Conservation (phyloP, 208 protist species). For the Cochliopodium minus region DNA sequence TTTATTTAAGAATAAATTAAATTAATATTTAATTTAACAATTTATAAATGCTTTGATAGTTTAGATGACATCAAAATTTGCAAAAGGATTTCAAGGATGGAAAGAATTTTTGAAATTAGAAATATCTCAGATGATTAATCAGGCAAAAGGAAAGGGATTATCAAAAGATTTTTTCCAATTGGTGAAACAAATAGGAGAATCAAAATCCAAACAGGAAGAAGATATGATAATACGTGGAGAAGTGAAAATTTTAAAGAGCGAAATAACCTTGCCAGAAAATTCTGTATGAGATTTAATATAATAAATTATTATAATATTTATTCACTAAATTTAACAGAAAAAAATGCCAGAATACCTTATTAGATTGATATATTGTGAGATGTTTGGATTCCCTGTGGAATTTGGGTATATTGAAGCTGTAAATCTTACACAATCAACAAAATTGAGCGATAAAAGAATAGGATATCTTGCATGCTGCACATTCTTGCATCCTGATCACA, state of each 20-base stretch:
- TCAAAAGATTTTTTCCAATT: constrained; percentile 41
- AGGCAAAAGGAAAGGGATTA: no score
- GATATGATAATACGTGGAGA: constrained; percentile 44
- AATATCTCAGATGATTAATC: no score
- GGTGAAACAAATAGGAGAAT: constrained; percentile 41
- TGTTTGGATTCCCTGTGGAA: constrained; percentile 64
- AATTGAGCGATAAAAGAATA: constrained; percentile 44
- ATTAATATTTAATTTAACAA: no score
- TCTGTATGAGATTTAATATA: neutral
- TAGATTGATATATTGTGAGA: constrained; percentile 75
- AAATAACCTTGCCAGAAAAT: neutral
- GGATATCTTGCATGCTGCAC: constrained; percentile 70
- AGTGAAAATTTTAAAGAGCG: neutral
- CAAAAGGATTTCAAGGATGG: no score
- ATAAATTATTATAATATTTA: neutral
- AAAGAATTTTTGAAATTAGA: no score
- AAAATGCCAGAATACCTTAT: constrained; percentile 57
- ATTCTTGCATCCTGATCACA: constrained; percentile 55
- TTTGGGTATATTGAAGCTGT: constrained; percentile 82
- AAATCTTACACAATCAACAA: constrained; percentile 64
- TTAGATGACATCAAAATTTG: no score
- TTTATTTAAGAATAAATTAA: no score
- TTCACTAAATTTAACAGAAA: neutral
- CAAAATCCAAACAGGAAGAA: constrained; percentile 55
- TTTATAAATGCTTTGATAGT: no score